phyloP scores from a whole-genome alignment of 192 early-diverging fungal genomes.

The Geranomyces michiganensis region DNA sequence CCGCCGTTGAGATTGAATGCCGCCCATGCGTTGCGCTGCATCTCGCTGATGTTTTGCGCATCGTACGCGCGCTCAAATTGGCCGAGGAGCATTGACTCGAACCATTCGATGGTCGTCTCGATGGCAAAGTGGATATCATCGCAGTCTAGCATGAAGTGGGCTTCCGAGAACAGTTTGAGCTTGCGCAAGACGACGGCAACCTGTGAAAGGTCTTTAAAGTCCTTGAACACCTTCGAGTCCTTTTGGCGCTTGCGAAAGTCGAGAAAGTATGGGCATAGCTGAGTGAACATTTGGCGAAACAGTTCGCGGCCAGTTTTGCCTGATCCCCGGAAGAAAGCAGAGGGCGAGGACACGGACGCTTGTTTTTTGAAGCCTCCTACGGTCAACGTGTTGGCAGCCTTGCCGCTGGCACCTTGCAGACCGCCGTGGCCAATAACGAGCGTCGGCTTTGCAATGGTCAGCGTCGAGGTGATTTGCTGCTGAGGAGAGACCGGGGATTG shows the following conservation, averaged over 20 bases:
- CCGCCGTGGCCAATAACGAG: slow-evolving; percentile 58
- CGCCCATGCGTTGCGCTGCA: slow-evolving; percentile 70
- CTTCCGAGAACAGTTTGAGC: slow-evolving; percentile 57
- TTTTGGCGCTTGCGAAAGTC: slow-evolving; percentile 68
- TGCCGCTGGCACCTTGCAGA: slow-evolving; percentile 44
- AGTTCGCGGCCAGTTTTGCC: slow-evolving; percentile 60
- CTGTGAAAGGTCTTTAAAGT: slow-evolving; percentile 65
- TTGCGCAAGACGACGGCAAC: slow-evolving; percentile 63
- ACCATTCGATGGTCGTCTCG: slow-evolving; percentile 75
- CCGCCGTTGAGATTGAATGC: slow-evolving; percentile 76
- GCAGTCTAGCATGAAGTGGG: slow-evolving; percentile 57
- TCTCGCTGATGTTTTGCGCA: slow-evolving; percentile 60
- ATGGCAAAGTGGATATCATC: slow-evolving; percentile 64
- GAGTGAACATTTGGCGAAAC: slow-evolving; percentile 64
- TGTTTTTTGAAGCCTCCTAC: slow-evolving; percentile 28
- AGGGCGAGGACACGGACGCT: slow-evolving; percentile 1
- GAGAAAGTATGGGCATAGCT: slow-evolving; percentile 70
- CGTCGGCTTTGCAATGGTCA: slow-evolving; percentile 38
- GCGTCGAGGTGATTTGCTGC: slow-evolving; percentile 40
- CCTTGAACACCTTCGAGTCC: slow-evolving; percentile 71
- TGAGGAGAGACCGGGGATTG: slow-evolving; percentile 11
- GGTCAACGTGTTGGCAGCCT: not conserved
- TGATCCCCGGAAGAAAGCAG: slow-evolving; percentile 39
- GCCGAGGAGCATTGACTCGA: slow-evolving; percentile 72
- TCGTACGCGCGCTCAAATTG: slow-evolving; percentile 83